Evolutionary conservation across 2,329 filamentous ascomycete species (phyloP).

Genomic region (Paramyrothecium roridum): DNA sequence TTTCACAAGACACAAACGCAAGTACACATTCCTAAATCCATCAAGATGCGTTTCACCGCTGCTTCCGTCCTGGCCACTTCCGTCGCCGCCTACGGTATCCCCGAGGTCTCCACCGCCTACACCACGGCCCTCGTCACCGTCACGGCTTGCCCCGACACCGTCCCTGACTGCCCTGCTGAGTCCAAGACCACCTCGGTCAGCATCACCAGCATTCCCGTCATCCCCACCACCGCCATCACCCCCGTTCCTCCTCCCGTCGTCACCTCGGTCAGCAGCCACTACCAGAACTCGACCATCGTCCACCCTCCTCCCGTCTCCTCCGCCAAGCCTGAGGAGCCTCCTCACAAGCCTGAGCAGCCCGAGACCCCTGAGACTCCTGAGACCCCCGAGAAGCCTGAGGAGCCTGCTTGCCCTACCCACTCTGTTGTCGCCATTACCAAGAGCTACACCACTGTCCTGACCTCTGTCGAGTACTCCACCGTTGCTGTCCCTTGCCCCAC

Average conservation of each 20-base stretch:
- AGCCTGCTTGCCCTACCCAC: constrained; percentile 26
- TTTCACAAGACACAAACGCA: constrained; percentile 1
- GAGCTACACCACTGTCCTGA: constrained; percentile 53
- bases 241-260: constrained; percentile 38
- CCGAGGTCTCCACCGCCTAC: constrained; percentile 48
- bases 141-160: constrained; percentile 56
- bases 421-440: constrained; percentile 52
- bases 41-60: constrained; percentile 32
- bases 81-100: constrained; percentile 38
- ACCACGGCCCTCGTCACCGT: constrained; percentile 57
- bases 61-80: constrained; percentile 31
- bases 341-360: constrained; percentile 9
- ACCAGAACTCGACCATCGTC: constrained; percentile 15
- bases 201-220: constrained; percentile 13
- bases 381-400: not conserved
- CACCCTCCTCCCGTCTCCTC: constrained; percentile 1
- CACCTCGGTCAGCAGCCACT: constrained; percentile 37
- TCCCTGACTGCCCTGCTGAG: constrained; percentile 53
- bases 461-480: constrained; percentile 51
- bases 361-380: constrained; percentile 9
- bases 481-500: constrained; percentile 41
- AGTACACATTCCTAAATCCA: not conserved
- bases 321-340: constrained; percentile 9
- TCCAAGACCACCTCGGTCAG: constrained; percentile 16
- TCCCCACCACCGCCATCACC: constrained; percentile 30